A percentile compares a stretch with the other conserved stretches of the same genome.
Evolutionary conservation across 2,329 filamentous ascomycete species (phyloP).

Genomic region (Massarina eburnea): DNA sequence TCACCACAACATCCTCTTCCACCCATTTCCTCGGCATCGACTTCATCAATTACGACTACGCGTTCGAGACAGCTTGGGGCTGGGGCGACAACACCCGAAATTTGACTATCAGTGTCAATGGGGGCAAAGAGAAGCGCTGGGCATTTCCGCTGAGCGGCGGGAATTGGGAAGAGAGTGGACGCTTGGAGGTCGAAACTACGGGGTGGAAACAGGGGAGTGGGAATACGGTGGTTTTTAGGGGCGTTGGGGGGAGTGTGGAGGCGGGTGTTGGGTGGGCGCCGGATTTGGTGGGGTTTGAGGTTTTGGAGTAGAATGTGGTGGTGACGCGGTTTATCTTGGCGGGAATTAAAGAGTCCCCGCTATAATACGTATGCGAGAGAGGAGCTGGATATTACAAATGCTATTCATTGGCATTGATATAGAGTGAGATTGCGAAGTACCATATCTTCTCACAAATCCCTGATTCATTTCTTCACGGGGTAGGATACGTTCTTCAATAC

Average conservation of each 20-base stretch:
- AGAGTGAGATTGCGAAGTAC: too few species aligned
- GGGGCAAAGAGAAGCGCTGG: constrained; percentile 35
- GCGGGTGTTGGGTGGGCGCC: constrained; percentile 23
- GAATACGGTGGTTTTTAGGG: constrained; percentile 24
- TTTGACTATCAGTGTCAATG: constrained; percentile 44
- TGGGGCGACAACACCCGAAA: constrained; percentile 40
- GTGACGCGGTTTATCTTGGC: too few species aligned
- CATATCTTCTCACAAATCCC: too few species aligned
- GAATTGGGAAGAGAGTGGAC: constrained; percentile 39
- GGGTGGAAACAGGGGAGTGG: constrained; percentile 26
- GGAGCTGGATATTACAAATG: too few species aligned
- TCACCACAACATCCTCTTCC: constrained; percentile 24
- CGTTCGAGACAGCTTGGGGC: constrained; percentile 38
- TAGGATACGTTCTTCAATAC: too few species aligned
- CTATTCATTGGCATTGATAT: too few species aligned
- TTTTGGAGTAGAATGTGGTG: constrained; percentile 14
- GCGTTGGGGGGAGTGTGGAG: not conserved
- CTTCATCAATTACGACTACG: constrained; percentile 45
- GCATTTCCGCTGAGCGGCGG: constrained; percentile 45
- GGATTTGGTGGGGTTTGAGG: constrained; percentile 34
- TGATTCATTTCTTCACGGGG: too few species aligned
- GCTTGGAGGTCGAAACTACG: constrained; percentile 27
- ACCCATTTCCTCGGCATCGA: constrained; percentile 42
- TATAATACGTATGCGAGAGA: too few species aligned
- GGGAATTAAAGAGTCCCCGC: too few species aligned